Evolutionary conservation across 106 monocot species (phyloP), one percentile per base, ranked within the genome.

Genomic region (Platanthera guangdongensis): DNA sequence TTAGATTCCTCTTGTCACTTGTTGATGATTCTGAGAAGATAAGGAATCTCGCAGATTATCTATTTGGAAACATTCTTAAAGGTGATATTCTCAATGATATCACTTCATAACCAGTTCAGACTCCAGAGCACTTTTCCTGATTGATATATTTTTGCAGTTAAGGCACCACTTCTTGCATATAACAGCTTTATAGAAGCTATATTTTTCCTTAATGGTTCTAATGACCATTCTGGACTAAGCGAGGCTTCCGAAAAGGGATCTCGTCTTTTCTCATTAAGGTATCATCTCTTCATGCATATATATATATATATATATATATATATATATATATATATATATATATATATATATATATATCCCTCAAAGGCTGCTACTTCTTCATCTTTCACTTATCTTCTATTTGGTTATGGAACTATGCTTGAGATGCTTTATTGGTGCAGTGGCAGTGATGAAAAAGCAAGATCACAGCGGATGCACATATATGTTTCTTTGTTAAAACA

Each of bases 121-220:
- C 19, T 50, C 49, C 25, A 32, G 7, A 51, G 14, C 21, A 69
- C 5, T 55, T 22, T 25, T 75, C 3, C 49, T 78, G 67, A 73
- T 79, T 53, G 18, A 51, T 83, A 32, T 53, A 54, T 77, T 70
- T 18, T 84, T 78, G 70, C 94, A 92, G 97, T 87, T 55, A 91
- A 99, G 83, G 91, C 97, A 77, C 94, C 97, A 54, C 94, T 99
- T 76, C 94, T 99, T 85, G 97, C 94, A 73, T 99, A 99, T 74
- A 99, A 99, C 85, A 99, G 97, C 77, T 99, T 99, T 54, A 85
- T 99, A 69, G 97, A 94, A 80, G 94, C 97, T 21, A 91, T 99
- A 60, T 94, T 90, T 84, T 86, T 92, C 73, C 82, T 99, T 52
- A 99, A 99, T 78, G 89, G 85, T 75, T 94, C 88, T 64, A 81